Conservation (phyloP, 805 yeast species). For the Peterozyma xylosa region DNA sequence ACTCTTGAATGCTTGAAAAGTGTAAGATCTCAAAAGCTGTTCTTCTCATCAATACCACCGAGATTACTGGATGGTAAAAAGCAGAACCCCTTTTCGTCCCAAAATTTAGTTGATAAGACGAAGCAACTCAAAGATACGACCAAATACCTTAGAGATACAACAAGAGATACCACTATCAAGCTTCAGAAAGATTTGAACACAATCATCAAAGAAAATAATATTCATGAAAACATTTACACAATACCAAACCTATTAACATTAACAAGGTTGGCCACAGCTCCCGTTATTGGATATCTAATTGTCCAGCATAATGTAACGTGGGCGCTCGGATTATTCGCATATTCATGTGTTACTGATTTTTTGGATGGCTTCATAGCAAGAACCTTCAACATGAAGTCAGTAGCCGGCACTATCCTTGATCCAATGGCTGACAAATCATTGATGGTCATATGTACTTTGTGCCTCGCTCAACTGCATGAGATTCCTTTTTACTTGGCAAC, state of each 20-base stretch:
- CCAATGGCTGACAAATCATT: conserved; percentile 92
- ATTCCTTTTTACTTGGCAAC: conserved; percentile 67
- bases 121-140: conserved; percentile 9
- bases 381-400: conserved; percentile 63
- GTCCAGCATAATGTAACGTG: conserved; percentile 51
- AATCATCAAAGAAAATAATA: conserved; percentile 20
- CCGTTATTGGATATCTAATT: conserved; percentile 75
- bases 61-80: too few relatives aligned
- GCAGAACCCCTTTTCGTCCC: too few relatives aligned
- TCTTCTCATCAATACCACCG: too few relatives aligned
- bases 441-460: conserved; percentile 79
- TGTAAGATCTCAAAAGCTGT: too few relatives aligned
- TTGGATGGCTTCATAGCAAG: conserved; percentile 92
- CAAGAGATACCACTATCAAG: conserved; percentile 14
- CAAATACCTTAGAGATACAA: conserved; percentile 11
- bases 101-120: not conserved
- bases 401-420: conserved; percentile 85
- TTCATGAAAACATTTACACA: conserved; percentile 63
- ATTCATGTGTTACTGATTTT: conserved; percentile 86
- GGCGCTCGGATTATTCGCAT: conserved; percentile 70
- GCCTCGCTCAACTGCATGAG: conserved; percentile 58
- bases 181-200: conserved; percentile 21
- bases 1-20: too few relatives aligned
- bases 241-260: conserved; percentile 82
- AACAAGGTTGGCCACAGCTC: conserved; percentile 76